These are phyloP conservation scores for Cladosporium sp. DNA, from an alignment of 2,329 filamentous ascomycete genomes.

Conservation along the genomic window DNA sequence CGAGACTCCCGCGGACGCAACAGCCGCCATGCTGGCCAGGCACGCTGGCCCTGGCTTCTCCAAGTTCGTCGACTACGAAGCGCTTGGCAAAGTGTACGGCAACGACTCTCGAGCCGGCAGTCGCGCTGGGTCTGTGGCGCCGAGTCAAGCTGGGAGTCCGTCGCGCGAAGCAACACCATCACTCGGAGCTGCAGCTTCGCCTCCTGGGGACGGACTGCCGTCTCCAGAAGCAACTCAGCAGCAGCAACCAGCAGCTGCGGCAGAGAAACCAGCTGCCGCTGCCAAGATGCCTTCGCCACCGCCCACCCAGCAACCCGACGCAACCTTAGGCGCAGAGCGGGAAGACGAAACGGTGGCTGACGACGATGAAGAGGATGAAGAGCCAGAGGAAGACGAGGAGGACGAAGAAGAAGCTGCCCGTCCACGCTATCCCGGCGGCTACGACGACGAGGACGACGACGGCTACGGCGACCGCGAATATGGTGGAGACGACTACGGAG, in stretches of 20 bases:
- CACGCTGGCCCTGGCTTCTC: constrained; percentile 36
- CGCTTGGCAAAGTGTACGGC: constrained; percentile 36
- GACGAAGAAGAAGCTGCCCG: constrained; percentile 12
- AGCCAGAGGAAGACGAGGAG: constrained; percentile 11
- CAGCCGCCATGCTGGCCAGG: constrained; percentile 41
- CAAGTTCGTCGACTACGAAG: constrained; percentile 43
- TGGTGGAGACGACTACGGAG: constrained; percentile 15
- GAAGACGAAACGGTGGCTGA: constrained; percentile 13
- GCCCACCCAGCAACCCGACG: constrained; percentile 6
- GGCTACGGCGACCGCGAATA: constrained; percentile 18
- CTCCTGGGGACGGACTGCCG: constrained; percentile 11
- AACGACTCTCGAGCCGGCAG: constrained; percentile 14
- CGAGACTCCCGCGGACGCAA: constrained; percentile 40
- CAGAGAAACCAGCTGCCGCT: not conserved
- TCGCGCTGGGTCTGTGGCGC: constrained; percentile 11
- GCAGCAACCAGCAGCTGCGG: constrained; percentile 7
- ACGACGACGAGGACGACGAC: constrained; percentile 18
- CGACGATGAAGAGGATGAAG: constrained; percentile 14
- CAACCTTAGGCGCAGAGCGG: constrained; percentile 2
- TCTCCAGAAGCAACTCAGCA: constrained; percentile 13
- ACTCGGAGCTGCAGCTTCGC: constrained; percentile 12
- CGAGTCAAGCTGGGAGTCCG: constrained; percentile 5
- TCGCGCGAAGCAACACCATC: constrained; percentile 3
- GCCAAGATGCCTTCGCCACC: constrained; percentile 1
- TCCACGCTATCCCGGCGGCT: constrained; percentile 6